Evolutionary conservation across 2,329 filamentous ascomycete genomes (phyloP), one percentile per base, ranked within the genome.

Genomic region (Delphinella strobiligena): DNA sequence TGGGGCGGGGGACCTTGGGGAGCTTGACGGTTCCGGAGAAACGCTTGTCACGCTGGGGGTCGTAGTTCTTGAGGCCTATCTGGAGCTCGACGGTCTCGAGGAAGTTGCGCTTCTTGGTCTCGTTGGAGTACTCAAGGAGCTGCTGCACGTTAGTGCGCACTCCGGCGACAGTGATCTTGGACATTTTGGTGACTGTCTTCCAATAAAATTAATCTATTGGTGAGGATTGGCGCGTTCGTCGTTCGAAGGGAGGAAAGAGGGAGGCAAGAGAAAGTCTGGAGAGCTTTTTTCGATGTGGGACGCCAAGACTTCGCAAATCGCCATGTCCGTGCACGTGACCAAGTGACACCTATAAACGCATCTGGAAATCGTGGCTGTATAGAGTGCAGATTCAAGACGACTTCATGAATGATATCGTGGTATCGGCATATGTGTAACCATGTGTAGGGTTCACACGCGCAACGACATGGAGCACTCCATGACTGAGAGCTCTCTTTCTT

Each of bases 41-140:
- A 94, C 89, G 89, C 89, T 98, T 98, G 76, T 98, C 91, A 86
- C 91, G 89, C 82, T 96, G 77, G 63, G 91, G 89, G 67, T 98
- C 57, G 47, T 94, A 94, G 82, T 93, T 93, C 83, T 93, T 93
- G 66, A 93, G 80, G 67, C 85, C 85, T 75, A 93, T 91, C 69
- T 86, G 78, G 56, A 83, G 62, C 56, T 69, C 66, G 52, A 44
- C 42, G 38, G 59, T 62, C 54, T 62, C 57, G 51, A 61, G 55
- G 52, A 61, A 61, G 58, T 61, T 60, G 51, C 57, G 54, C 56
- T 61, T 61, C 58, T 60, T 60, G 50, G 56, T 52, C 45, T 60
- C 54, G 47, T 54, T 55, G 52, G 53, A 93, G 82, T 96, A 96
- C 62, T 93, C 81, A 61, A 98, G 82, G 61, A 98, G 78, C 67